These are phyloP conservation scores for Sarocladium strictum DNA, from an alignment of 2,329 filamentous ascomycete species.

Conservation along the genomic window DNA sequence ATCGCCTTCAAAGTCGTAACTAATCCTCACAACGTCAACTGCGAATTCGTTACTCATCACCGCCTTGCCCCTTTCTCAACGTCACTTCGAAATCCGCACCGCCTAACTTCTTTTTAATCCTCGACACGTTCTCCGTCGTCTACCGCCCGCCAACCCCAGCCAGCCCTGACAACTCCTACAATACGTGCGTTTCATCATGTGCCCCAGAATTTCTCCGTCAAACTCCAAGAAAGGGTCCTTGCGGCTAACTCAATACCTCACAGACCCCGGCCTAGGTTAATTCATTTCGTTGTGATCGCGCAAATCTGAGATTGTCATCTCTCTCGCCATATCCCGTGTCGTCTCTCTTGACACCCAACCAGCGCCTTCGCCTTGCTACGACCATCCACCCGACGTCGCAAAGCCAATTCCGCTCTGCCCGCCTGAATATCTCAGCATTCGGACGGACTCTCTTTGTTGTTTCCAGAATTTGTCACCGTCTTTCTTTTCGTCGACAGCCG, in stretches of 20 bases:
- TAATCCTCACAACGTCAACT: neutral
- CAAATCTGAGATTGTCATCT: neutral
- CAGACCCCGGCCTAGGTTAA: neutral
- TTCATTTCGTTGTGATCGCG: neutral
- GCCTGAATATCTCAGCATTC: neutral
- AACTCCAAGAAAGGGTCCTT: constrained; percentile 5
- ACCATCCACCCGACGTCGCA: neutral
- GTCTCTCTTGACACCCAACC: neutral
- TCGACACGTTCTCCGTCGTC: neutral
- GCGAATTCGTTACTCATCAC: neutral
- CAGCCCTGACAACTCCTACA: constrained; percentile 1
- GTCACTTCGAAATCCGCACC: neutral
- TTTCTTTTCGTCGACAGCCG: neutral
- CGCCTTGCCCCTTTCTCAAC: neutral
- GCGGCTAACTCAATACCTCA: constrained; percentile 3
- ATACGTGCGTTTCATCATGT: constrained; percentile 6
- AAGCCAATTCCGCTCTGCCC: neutral
- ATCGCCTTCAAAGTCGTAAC: constrained; percentile 2
- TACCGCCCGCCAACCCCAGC: neutral
- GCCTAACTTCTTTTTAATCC: neutral
- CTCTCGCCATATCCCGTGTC: neutral
- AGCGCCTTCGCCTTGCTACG: neutral
- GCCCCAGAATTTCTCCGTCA: constrained; percentile 6
- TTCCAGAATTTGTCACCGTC: neutral
- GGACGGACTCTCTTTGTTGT: too few species aligned